Evolutionary conservation across 352 stramenopile genomes (phyloP).

Genomic region (Globisporangium takayamanum): DNA sequence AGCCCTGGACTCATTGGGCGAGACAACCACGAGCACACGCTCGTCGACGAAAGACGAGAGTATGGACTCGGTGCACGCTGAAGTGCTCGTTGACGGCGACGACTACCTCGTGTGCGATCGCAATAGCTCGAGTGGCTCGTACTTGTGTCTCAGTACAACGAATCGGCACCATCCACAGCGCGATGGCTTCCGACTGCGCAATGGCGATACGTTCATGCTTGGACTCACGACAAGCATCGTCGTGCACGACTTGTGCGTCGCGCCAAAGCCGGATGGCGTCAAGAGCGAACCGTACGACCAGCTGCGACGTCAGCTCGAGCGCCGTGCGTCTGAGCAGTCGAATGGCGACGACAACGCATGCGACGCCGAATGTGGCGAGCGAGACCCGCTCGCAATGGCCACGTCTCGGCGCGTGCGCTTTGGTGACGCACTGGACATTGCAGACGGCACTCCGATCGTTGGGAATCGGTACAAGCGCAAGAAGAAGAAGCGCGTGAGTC

Average conservation of each 20-base stretch:
- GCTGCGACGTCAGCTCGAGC: background rate
- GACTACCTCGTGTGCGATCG: conserved; percentile 58
- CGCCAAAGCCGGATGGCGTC: background rate
- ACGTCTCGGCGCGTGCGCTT: conserved; percentile 23
- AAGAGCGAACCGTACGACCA: background rate
- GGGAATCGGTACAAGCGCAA: conserved; percentile 49
- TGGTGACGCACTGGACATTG: conserved; percentile 14
- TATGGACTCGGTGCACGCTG: conserved; percentile 63
- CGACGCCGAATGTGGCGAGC: background rate
- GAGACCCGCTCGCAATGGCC: background rate
- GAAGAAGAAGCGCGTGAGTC: conserved; percentile 10
- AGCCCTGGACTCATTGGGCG: conserved; percentile 49
- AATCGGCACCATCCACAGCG: conserved; percentile 63
- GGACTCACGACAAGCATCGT: conserved; percentile 19
- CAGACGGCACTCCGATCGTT: conserved; percentile 29
- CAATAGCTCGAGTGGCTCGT: conserved; percentile 42
- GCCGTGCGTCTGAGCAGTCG: conserved; percentile 2
- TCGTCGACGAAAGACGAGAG: conserved; percentile 49
- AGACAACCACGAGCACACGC: conserved; percentile 38
- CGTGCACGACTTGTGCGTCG: conserved; percentile 23
- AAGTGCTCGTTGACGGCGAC: conserved; percentile 48
- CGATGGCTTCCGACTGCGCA: conserved; percentile 53
- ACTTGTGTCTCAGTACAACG: conserved; percentile 63
- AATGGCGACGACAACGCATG: background rate
- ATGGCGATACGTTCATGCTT: conserved; percentile 43